Conservation (phyloP, 2,329 filamentous ascomycete species). For the Cercospora nicotianae region DNA sequence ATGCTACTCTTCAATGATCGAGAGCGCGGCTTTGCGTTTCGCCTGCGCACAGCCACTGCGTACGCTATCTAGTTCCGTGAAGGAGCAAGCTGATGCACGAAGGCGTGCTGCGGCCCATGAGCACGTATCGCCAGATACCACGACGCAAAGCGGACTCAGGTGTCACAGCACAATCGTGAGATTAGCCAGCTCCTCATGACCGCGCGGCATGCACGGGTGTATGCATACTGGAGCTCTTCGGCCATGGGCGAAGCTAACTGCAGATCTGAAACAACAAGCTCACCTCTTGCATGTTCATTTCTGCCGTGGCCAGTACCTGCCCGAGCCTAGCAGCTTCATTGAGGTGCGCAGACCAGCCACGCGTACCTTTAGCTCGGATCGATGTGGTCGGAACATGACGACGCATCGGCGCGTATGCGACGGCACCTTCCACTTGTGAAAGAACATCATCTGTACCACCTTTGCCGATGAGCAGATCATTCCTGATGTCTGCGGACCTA, state of each 20-base stretch:
- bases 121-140: background rate
- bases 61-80: background rate
- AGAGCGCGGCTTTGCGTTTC: background rate
- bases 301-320: background rate
- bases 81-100: background rate
- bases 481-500: background rate
- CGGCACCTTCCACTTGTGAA: background rate
- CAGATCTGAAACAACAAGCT: background rate
- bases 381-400: too few species aligned
- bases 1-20: background rate
- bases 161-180: too few species aligned
- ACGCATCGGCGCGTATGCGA: background rate
- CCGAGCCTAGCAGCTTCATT: background rate
- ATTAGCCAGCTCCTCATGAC: too few species aligned
- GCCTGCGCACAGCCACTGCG: background rate
- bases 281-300: background rate
- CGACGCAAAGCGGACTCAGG: too few species aligned
- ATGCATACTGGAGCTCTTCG: background rate
- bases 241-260: background rate
- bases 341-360: background rate
- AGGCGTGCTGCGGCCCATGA: background rate
- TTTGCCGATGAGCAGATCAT: background rate
- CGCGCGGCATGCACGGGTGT: background rate
- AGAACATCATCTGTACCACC: background rate
- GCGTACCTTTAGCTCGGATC: too few species aligned